phyloP scores from a whole-genome alignment of 164 flowering plant genomes.

The Stephania yunnanensis region DNA sequence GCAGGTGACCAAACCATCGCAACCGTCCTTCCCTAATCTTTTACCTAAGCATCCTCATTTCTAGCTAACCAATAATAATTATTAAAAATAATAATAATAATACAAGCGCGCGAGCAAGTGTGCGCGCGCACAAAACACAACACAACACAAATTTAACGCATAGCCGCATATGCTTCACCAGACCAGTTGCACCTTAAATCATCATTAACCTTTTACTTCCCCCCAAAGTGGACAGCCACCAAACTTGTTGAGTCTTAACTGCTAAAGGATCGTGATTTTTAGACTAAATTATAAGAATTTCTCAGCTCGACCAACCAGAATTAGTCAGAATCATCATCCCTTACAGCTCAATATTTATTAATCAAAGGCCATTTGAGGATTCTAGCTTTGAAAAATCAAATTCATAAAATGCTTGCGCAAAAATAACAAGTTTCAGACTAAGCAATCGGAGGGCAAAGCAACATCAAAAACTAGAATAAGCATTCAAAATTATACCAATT shows the following conservation, averaged over 20 bases:
- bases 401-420: not conserved
- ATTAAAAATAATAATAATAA: too few species aligned
- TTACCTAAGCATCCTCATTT: too few species aligned
- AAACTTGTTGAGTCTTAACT: not conserved
- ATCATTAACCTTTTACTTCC: not conserved
- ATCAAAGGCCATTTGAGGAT: not conserved
- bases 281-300: not conserved
- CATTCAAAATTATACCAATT: constrained; percentile 37
- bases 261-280: not conserved
- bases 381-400: not conserved
- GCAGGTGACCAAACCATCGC: too few species aligned
- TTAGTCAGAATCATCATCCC: not conserved
- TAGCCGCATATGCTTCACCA: too few species aligned
- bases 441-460: not conserved
- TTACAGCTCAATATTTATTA: not conserved
- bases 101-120: too few species aligned
- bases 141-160: too few species aligned
- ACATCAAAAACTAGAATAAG: constrained; percentile 1
- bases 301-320: not conserved
- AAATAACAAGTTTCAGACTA: not conserved
- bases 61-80: too few species aligned
- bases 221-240: not conserved
- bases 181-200: not conserved
- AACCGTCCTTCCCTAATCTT: too few species aligned
- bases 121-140: too few species aligned